Percentiles rank a stretch among this genome's conserved stretches.
Evolutionary conservation across 1,139 yeast species (phyloP).

Genomic region (Yamadazyma trypodendri): DNA sequence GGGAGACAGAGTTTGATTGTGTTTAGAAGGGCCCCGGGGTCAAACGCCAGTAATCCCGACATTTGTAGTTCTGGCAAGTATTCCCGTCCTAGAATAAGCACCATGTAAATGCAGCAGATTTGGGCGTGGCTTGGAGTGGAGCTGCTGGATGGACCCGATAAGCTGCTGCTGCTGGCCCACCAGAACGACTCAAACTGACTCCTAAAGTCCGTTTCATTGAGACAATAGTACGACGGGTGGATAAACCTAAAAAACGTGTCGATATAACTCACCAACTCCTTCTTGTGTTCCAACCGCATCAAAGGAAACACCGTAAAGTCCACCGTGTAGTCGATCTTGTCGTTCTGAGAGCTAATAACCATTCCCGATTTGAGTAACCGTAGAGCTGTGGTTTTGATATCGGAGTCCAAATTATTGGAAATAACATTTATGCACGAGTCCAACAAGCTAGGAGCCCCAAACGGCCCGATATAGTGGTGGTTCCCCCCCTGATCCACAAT

Average conservation of each 20-base stretch:
- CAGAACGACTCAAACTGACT: slow-evolving; percentile 1
- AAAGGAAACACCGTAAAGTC: slow-evolving; percentile 2
- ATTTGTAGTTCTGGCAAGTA: slow-evolving; percentile 1
- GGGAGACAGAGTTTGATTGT: slow-evolving; percentile 36
- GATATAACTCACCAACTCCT: slow-evolving; percentile 32
- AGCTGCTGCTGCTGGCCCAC: background rate
- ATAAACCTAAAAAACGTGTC: slow-evolving; percentile 35
- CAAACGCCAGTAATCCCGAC: background rate
- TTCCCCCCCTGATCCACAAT: slow-evolving; percentile 4
- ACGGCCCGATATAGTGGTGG: slow-evolving; percentile 4
- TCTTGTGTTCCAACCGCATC: slow-evolving; percentile 8
- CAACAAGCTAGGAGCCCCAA: slow-evolving; percentile 4
- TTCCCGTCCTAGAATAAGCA: slow-evolving; percentile 27
- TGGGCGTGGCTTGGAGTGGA: background rate
- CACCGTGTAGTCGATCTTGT: slow-evolving; percentile 2
- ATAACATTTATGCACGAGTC: slow-evolving; percentile 1
- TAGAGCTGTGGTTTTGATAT: background rate
- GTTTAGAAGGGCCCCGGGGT: slow-evolving; percentile 1
- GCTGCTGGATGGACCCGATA: too few relatives aligned
- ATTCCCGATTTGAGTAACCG: background rate
- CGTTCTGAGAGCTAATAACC: slow-evolving; percentile 3
- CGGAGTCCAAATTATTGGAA: slow-evolving; percentile 1
- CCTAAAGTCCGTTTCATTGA: slow-evolving; percentile 27
- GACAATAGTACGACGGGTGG: slow-evolving; percentile 41
- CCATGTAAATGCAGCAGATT: slow-evolving; percentile 4